Conservation (phyloP, 169 alveolate genomes). For the Theileria annulata region DNA sequence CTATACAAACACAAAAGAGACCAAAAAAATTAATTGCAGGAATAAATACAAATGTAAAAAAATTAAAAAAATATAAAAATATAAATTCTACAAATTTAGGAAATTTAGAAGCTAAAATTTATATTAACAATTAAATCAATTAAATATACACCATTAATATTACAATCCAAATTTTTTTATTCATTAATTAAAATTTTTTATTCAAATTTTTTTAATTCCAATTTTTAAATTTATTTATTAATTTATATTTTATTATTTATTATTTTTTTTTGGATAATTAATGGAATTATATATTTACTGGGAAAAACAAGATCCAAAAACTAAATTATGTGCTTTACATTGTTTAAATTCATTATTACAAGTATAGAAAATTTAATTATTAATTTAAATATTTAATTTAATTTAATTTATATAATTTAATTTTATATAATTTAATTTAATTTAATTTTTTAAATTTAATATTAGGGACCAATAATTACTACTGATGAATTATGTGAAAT, state of each 20-base stretch:
- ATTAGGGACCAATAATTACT: slow-evolving; percentile 59
- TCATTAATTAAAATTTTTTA: background rate
- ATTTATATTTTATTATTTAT: too few relatives aligned
- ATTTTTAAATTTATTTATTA: background rate
- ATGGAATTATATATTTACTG: slow-evolving; percentile 73
- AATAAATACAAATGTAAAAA: background rate
- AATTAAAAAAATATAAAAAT: slow-evolving; percentile 35
- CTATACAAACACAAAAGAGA: slow-evolving; percentile 28
- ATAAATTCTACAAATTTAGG: slow-evolving; percentile 48
- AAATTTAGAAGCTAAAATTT: slow-evolving; percentile 56
- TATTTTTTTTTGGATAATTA: background rate
- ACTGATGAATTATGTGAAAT: slow-evolving; percentile 48
- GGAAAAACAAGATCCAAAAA: slow-evolving; percentile 82
- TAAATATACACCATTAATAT: slow-evolving; percentile 40
- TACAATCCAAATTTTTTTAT: background rate
- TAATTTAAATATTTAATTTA: too few relatives aligned
- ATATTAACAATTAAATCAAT: slow-evolving; percentile 31
- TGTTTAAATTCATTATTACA: slow-evolving; percentile 79
- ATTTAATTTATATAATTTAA: too few relatives aligned
- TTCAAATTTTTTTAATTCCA: background rate
- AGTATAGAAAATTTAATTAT: too few relatives aligned
- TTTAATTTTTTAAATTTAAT: background rate
- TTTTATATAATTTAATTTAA: too few relatives aligned
- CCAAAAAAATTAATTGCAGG: slow-evolving; percentile 56
- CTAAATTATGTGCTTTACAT: slow-evolving; percentile 82